Percentiles rank a stretch among this genome's conserved stretches.
These are phyloP conservation scores for Aspergillus unguis DNA, from an alignment of 2,329 filamentous ascomycete genomes.

Conservation along the genomic window DNA sequence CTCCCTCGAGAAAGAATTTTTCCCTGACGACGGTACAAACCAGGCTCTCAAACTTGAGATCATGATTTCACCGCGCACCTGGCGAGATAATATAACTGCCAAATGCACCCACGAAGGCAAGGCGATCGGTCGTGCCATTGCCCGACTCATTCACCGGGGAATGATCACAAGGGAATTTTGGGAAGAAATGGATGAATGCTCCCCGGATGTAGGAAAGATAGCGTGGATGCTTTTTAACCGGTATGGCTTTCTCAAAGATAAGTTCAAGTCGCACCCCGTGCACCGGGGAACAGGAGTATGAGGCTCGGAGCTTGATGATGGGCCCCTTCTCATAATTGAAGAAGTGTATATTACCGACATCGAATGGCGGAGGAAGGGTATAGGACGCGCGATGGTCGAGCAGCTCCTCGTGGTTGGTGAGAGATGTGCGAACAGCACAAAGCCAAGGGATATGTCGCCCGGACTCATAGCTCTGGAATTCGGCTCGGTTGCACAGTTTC, in stretches of 20 bases:
- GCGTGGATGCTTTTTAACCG: constrained; percentile 38
- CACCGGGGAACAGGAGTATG: constrained; percentile 29
- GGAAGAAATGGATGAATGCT: constrained; percentile 31
- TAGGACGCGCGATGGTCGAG: constrained; percentile 12
- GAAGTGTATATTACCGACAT: constrained; percentile 19
- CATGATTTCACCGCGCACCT: not conserved
- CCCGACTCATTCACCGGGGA: constrained; percentile 22
- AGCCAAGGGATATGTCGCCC: no score
- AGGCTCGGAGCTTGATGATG: constrained; percentile 27
- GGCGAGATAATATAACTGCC: constrained; percentile 1
- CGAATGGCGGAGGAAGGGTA: not conserved
- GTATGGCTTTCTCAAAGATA: constrained; percentile 35
- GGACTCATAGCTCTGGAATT: not conserved
- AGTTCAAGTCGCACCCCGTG: constrained; percentile 30
- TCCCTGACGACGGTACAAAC: not conserved
- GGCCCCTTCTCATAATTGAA: constrained; percentile 31
- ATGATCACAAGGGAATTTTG: constrained; percentile 31
- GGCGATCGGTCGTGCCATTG: constrained; percentile 21
- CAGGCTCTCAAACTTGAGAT: not conserved
- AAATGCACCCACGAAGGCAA: constrained; percentile 18
- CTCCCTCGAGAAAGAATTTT: not conserved
- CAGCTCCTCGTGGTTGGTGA: constrained; percentile 5
- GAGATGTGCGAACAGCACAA: not conserved
- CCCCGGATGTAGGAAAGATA: constrained; percentile 28
- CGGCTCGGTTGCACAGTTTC: constrained; percentile 3